Conservation (phyloP, 179 eudicot species). For the Vitellaria paradoxa region DNA sequence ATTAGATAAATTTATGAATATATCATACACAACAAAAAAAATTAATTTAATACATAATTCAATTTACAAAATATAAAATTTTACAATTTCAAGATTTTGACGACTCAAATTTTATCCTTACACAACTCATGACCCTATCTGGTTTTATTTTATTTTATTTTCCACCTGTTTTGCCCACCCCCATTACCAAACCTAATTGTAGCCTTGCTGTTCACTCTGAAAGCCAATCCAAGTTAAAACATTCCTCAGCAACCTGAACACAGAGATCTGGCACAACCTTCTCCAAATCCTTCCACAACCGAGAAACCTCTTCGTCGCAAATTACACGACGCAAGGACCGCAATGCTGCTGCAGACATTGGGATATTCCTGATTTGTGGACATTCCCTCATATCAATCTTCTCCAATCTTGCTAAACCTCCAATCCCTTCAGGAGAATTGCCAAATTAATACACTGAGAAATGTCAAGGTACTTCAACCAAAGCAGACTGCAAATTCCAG, state of each 20-base stretch:
- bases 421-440: conserved; percentile 50
- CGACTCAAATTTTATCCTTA: no score
- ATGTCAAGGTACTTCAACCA: conserved; percentile 67
- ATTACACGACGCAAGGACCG: conserved; percentile 50
- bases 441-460: conserved; percentile 62
- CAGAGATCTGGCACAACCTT: conserved; percentile 38
- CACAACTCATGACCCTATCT: no score
- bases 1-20: no score
- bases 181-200: no score
- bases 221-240: conserved; percentile 76
- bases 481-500: conserved; percentile 45
- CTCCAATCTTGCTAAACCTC: conserved; percentile 49
- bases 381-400: conserved; percentile 92
- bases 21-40: no score
- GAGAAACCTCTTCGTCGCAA: conserved; percentile 74
- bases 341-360: conserved; percentile 37
- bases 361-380: conserved; percentile 48
- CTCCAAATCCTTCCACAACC: conserved; percentile 58
- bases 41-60: no score
- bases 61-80: no score
- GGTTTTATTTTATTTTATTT: no score
- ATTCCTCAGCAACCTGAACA: conserved; percentile 71
- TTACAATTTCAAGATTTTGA: no score
- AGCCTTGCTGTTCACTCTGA: conserved; percentile 25
- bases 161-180: no score